A percentile compares a stretch with the other conserved stretches of the same genome.
Conservation (phyloP, 352 stramenopile genomes). For the Thalassiosira hispida region DNA sequence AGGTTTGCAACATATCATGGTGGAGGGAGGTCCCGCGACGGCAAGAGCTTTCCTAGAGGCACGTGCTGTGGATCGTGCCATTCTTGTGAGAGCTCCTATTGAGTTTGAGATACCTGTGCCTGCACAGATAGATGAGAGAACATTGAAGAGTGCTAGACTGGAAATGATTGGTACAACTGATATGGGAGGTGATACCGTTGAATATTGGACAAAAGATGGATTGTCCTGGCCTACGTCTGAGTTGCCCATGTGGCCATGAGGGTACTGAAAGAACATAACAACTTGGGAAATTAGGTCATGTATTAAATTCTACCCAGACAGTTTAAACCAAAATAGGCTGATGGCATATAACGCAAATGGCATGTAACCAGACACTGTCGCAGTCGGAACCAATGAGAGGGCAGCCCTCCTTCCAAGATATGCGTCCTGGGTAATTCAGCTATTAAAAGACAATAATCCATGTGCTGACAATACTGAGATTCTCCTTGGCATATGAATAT, state of each 20-base stretch:
- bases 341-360: too few relatives aligned
- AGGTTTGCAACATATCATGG: conserved; percentile 74
- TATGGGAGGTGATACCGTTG: conserved; percentile 63
- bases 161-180: conserved; percentile 48
- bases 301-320: background rate
- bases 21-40: conserved; percentile 79
- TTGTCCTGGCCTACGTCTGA: conserved; percentile 62
- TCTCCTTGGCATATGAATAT: background rate
- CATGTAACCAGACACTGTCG: too few relatives aligned
- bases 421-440: too few relatives aligned
- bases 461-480: too few relatives aligned
- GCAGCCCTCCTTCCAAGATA: too few relatives aligned
- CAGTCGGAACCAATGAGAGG: too few relatives aligned
- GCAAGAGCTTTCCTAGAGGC: conserved; percentile 69
- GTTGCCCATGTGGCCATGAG: conserved; percentile 67
- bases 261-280: conserved; percentile 9
- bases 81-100: conserved; percentile 70
- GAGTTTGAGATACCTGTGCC: conserved; percentile 61
- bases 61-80: conserved; percentile 70
- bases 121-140: conserved; percentile 55
- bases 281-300: background rate
- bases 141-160: conserved; percentile 64
- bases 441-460: too few relatives aligned
- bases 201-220: conserved; percentile 69
- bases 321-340: too few relatives aligned